Evolutionary conservation across 139 green algal species (phyloP).

Genomic region (Tetraselmis chui): DNA sequence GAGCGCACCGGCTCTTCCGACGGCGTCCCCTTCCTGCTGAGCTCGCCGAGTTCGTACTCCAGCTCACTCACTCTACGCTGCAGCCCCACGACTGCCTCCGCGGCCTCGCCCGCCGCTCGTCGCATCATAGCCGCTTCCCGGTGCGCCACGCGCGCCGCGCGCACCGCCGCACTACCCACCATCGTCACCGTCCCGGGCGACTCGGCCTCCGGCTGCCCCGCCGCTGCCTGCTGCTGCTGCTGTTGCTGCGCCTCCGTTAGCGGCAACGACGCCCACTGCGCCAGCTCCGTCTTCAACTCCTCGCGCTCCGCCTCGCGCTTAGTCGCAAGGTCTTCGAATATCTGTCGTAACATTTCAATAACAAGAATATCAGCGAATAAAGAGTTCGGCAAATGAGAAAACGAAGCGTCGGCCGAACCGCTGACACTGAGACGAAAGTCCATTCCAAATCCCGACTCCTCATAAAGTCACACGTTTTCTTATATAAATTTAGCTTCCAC

Average conservation of each 20-base stretch:
- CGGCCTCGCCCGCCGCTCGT: neutral
- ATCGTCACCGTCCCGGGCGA: neutral
- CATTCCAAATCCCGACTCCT: no score
- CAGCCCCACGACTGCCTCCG: neutral
- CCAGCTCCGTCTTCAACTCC: neutral
- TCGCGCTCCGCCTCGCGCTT: neutral
- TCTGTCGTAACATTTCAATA: no score
- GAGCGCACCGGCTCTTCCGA: no score
- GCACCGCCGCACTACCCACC: conserved; percentile 1
- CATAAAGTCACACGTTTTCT: no score
- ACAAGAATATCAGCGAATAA: no score
- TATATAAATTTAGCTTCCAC: no score
- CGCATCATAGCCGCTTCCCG: neutral
- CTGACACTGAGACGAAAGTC: no score
- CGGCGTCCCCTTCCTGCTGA: neutral
- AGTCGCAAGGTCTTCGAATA: conserved; percentile 12
- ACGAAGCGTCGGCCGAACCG: no score
- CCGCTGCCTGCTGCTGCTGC: neutral
- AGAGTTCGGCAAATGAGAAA: no score
- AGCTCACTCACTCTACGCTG: neutral
- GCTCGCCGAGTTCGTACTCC: neutral
- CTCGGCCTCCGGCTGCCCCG: neutral
- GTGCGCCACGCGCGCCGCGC: neutral
- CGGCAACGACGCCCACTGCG: conserved; percentile 3
- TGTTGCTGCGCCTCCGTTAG: conserved; percentile 1